Base-by-base conservation (phyloP, 2,329 filamentous ascomycete genomes). In the Blumeria hordei region DNA sequence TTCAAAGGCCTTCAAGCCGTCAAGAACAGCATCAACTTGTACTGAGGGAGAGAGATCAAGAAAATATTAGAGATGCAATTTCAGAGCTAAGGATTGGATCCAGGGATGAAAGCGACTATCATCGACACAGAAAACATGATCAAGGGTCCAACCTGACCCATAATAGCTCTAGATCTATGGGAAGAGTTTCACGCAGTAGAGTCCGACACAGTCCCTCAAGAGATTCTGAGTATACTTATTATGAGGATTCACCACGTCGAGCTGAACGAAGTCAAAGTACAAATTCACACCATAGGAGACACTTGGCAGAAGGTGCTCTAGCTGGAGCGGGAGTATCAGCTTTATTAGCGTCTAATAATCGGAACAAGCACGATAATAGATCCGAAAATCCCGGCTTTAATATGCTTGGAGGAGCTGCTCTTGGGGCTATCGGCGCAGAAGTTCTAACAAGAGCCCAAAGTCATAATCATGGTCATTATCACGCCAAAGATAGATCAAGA, bases 251-350 rank as follows among this genome's bases (percentile, higher is more conserved):
- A 68, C 67, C 60, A 69, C 74, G 44, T 67, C 58, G 57, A 34
- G 60, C 57, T 53, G 74, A 75, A 16, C 69, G 72, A 45, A 77
- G 74, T 10, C 56, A 59, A 41, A 74, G 72, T 59, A 67, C 70
- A 4, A 70, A 70, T 43, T 67, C 71, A 53, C 72, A 76, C 59
- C 75, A 75, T 60, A 78, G 72, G 64, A 74, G 74, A 44, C 74
- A 80, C 60, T 65, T 82, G 5, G 78, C 78, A 21, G 77, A 80
- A 62, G 78, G 78, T n/a, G 78, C 77, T 9, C 69, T 81, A 14
- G 78, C 78, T 33, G 78, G 77, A 14, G 78, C 78, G 16, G 78
- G 78, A 52, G 66, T 78, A 7, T 74, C 75, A 10, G 78, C 78
- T n/a, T 66, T 81, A 2, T 65, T 80, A 6, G 70, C 73, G 14